Conservation (phyloP, 2,329 filamentous ascomycete genomes). For the Acrocalymma vagum region DNA sequence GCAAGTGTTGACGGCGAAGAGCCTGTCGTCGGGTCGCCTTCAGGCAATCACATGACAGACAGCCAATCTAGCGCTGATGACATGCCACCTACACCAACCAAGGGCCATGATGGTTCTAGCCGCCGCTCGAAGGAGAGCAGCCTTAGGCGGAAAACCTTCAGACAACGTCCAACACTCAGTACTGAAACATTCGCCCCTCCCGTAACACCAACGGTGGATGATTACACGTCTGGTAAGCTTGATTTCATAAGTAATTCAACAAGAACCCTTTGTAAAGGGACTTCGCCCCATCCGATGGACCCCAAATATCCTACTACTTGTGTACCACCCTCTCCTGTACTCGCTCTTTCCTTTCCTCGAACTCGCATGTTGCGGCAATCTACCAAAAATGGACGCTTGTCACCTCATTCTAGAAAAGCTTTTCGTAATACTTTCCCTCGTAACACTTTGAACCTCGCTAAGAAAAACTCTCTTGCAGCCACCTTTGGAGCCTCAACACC, state of each 20-base stretch:
- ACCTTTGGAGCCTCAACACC: constrained; percentile 72
- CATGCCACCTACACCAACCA: constrained; percentile 93
- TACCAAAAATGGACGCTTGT: constrained; percentile 45
- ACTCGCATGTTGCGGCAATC: constrained; percentile 50
- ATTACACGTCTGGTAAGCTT: constrained; percentile 49
- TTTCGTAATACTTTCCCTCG: constrained; percentile 20
- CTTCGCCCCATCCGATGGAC: constrained; percentile 38
- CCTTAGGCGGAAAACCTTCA: constrained; percentile 59
- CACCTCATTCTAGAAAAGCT: constrained; percentile 51
- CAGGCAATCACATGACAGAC: constrained; percentile 60
- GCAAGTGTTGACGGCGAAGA: constrained; percentile 85
- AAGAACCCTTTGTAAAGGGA: constrained; percentile 40
- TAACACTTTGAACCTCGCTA: constrained; percentile 55
- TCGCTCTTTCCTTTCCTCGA: constrained; percentile 43
- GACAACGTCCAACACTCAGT: constrained; percentile 53
- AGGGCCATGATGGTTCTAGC: constrained; percentile 63
- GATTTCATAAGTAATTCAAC: no score
- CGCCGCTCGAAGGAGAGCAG: constrained; percentile 60
- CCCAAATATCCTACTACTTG: constrained; percentile 40
- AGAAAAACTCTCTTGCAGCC: constrained; percentile 63
- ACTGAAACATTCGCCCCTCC: constrained; percentile 57
- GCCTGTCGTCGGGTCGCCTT: constrained; percentile 62
- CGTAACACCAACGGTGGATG: constrained; percentile 35
- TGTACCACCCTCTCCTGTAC: constrained; percentile 35
- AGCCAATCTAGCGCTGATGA: constrained; percentile 72